Percentiles rank a stretch among this genome's conserved stretches.
These are phyloP conservation scores for Senna tora DNA, from an alignment of 306 rosid genomes.

Conservation along the genomic window DNA sequence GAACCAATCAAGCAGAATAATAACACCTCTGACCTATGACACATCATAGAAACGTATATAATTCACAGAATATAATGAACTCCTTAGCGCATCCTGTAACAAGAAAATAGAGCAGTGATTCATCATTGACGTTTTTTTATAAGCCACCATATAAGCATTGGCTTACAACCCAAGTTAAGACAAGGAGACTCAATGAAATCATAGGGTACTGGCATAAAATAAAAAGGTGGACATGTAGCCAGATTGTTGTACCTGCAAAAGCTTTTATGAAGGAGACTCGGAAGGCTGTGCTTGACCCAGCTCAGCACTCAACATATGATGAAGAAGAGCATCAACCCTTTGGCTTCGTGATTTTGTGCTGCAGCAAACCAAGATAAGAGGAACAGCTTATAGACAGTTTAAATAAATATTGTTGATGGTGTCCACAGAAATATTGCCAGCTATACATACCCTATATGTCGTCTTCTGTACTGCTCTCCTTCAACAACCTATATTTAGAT, in stretches of 20 bases:
- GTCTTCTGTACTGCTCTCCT: conserved; percentile 49
- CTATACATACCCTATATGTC: conserved; percentile 68
- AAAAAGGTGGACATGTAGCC: neutral
- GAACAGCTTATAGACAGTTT: conserved; percentile 27
- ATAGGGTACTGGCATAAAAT: conserved; percentile 22
- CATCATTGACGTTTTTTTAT: neutral
- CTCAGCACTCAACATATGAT: conserved; percentile 96
- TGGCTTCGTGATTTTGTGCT: conserved; percentile 84
- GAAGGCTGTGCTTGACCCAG: conserved; percentile 54
- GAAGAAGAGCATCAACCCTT: conserved; percentile 88
- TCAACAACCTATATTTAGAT: conserved; percentile 53
- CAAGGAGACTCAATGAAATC: conserved; percentile 29
- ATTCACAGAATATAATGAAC: conserved; percentile 15
- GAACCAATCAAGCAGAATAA: conserved; percentile 23
- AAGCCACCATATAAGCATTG: conserved; percentile 31
- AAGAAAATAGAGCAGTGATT: conserved; percentile 21
- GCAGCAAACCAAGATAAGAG: conserved; percentile 44
- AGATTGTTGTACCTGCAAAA: conserved; percentile 34
- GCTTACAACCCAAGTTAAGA: conserved; percentile 10
- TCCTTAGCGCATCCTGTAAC: conserved; percentile 35
- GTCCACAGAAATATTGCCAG: conserved; percentile 20
- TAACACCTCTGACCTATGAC: conserved; percentile 1
- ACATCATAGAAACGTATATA: conserved; percentile 14
- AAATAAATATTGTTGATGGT: conserved; percentile 22
- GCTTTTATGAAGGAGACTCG: conserved; percentile 41